Percentiles rank a stretch among this genome's conserved stretches.
Evolutionary conservation across 179 eudicot species (phyloP).

Genomic region (Heliamphora pulchella): DNA sequence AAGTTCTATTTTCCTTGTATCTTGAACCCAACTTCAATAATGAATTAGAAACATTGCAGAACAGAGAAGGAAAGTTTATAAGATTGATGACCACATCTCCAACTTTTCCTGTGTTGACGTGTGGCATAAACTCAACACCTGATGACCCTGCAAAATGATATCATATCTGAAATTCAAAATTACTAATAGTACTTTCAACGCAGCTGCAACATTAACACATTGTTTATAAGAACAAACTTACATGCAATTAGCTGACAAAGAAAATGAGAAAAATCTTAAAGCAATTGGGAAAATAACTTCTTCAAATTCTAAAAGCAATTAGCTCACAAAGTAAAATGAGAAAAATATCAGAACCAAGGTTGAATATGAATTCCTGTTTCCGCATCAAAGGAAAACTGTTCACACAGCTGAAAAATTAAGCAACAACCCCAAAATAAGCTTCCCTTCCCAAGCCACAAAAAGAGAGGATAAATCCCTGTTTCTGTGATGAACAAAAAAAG

Average conservation of each 20-base stretch:
- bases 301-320: no score
- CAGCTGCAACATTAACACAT: neutral
- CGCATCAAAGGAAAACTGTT: no score
- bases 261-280: no score
- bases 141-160: conserved; percentile 35
- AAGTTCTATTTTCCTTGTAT: neutral
- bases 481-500: no score
- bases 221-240: neutral
- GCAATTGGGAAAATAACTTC: no score
- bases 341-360: no score
- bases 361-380: no score
- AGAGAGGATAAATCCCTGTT: neutral
- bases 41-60: neutral
- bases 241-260: neutral
- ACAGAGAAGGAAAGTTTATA: neutral
- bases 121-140: conserved; percentile 34
- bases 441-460: neutral
- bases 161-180: neutral
- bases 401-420: neutral
- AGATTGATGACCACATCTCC: conserved; percentile 26
- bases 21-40: neutral
- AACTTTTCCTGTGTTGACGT: conserved; percentile 25
- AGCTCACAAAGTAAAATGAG: no score
- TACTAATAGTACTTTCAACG: neutral
- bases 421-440: neutral